phyloP scores from a whole-genome alignment of 1,284 basidiomycete genomes.

The Leccinum subfulvum region DNA sequence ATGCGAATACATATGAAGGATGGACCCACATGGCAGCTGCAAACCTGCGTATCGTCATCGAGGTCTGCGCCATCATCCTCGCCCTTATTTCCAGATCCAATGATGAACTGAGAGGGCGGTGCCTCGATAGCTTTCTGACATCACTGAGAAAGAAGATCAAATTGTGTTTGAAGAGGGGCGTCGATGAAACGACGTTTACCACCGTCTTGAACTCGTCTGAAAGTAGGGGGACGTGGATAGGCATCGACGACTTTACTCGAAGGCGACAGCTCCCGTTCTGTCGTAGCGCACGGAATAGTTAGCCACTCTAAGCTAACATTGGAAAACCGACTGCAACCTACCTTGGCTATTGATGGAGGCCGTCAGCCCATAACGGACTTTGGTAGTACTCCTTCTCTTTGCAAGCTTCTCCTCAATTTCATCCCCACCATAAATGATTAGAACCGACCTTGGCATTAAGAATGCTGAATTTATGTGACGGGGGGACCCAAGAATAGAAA shows the following conservation, averaged over 20 bases:
- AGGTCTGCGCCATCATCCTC: constrained; percentile 66
- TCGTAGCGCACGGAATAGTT: constrained; percentile 11
- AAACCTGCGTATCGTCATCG: constrained; percentile 59
- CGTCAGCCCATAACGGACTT: constrained; percentile 80
- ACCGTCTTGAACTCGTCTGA: constrained; percentile 54
- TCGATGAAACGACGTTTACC: constrained; percentile 88
- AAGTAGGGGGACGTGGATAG: constrained; percentile 73
- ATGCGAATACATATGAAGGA: no score
- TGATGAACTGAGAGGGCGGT: constrained; percentile 66
- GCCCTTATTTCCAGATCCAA: constrained; percentile 52
- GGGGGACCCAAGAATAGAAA: no score
- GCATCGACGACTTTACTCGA: constrained; percentile 84
- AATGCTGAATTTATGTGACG: no score
- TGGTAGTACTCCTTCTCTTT: no score
- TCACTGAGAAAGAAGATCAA: neutral
- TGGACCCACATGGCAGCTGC: no score
- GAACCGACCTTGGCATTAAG: no score
- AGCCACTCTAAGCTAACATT: constrained; percentile 4
- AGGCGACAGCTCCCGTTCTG: constrained; percentile 76
- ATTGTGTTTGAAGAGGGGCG: constrained; percentile 48
- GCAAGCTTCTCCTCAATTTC: no score
- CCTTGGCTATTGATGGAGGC: constrained; percentile 63
- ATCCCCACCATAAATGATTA: no score
- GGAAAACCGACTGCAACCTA: constrained; percentile 34
- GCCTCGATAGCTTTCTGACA: constrained; percentile 60